These are phyloP conservation scores for Penicillium riverlandense DNA, from an alignment of 495 filamentous ascomycete species.

Conservation along the genomic window DNA sequence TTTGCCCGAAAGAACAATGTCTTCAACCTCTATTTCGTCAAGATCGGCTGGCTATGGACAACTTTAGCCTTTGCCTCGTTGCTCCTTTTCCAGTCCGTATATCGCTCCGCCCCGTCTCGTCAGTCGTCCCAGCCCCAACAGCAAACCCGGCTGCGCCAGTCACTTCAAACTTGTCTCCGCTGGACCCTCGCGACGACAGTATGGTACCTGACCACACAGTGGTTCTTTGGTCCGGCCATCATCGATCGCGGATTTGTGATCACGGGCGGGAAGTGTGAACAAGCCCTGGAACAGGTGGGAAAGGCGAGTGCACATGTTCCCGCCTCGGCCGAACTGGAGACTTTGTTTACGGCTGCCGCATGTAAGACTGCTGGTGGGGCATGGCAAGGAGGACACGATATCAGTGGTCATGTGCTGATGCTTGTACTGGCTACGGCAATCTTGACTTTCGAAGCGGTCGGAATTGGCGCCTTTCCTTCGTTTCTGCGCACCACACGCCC, in stretches of 20 bases:
- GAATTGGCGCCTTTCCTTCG: conserved; percentile 43
- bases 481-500: conserved; percentile 8
- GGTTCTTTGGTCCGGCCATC: conserved; percentile 87
- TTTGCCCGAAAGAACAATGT: conserved; percentile 89
- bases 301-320: conserved; percentile 11
- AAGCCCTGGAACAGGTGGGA: conserved; percentile 19
- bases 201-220: conserved; percentile 83
- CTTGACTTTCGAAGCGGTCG: conserved; percentile 71
- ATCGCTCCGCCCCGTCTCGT: conserved; percentile 17
- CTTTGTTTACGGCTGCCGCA: conserved; percentile 63
- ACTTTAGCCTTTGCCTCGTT: conserved; percentile 61
- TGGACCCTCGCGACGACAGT: conserved; percentile 65
- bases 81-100: conserved; percentile 48
- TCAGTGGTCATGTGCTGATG: conserved; percentile 92
- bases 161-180: conserved; percentile 47
- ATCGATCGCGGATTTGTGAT: conserved; percentile 79
- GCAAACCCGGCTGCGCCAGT: conserved; percentile 18
- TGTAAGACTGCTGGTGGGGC: conserved; percentile 74
- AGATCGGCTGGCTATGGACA: conserved; percentile 90
- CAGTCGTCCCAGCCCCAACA: conserved; percentile 12
- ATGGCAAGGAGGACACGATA: conserved; percentile 89
- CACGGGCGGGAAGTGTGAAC: conserved; percentile 76
- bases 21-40: conserved; percentile 88
- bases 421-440: conserved; percentile 75
- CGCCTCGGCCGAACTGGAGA: conserved; percentile 26